Evolutionary conservation across 495 filamentous ascomycete species (phyloP).

Genomic region (Rhizodiscina lignyota): DNA sequence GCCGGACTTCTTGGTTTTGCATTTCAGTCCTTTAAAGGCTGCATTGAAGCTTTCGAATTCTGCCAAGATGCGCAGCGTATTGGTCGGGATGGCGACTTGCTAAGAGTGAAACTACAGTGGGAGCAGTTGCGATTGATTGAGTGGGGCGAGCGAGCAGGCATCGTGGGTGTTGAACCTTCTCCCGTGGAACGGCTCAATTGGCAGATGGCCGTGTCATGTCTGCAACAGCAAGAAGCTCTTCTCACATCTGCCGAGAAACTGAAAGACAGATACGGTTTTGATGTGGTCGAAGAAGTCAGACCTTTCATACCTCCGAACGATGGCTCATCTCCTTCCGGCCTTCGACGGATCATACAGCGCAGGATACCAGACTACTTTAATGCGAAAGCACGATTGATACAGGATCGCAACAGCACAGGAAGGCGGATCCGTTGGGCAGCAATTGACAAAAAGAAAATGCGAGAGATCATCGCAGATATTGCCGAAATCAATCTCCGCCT

Average conservation of each 20-base stretch:
- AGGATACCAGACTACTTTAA: background rate
- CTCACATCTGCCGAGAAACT: background rate
- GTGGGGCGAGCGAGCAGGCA: slow-evolving; percentile 12
- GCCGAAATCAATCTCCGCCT: background rate
- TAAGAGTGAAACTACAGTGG: slow-evolving; percentile 15
- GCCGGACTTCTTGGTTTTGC: background rate
- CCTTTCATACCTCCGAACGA: no score
- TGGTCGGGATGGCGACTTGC: slow-evolving; percentile 13
- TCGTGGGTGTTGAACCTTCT: slow-evolving; percentile 6
- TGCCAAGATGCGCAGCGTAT: slow-evolving; percentile 14
- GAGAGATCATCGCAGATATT: background rate
- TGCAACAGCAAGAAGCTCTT: slow-evolving; percentile 7
- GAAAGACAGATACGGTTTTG: background rate
- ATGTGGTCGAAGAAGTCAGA: background rate
- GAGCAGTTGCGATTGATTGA: slow-evolving; percentile 15
- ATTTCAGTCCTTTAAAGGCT: slow-evolving; percentile 11
- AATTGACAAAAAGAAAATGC: background rate
- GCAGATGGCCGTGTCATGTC: slow-evolving; percentile 8
- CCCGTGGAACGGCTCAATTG: slow-evolving; percentile 14
- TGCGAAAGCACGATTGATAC: background rate
- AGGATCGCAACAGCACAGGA: background rate
- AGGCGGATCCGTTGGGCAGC: background rate
- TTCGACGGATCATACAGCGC: background rate
- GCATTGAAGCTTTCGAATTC: slow-evolving; percentile 16
- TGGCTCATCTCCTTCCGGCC: background rate